Evolutionary conservation across 2,329 filamentous ascomycete species (phyloP), one percentile per base, ranked within the genome.

Genomic region (Neospermospora avenae): DNA sequence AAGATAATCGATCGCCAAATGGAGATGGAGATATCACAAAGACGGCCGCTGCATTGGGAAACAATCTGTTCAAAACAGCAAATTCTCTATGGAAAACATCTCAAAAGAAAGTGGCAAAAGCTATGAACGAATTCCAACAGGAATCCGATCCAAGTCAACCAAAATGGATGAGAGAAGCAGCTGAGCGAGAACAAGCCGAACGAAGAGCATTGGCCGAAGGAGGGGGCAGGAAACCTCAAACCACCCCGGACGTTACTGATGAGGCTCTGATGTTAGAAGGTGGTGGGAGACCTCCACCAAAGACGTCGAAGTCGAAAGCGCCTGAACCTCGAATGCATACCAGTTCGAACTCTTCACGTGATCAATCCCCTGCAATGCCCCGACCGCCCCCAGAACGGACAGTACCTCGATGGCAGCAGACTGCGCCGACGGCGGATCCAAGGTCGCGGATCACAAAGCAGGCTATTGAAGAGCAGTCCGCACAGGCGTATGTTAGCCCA

Each of bases 21-120:
- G 78, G 74, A 7, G 89, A 92, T 1, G 85, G 81, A 56, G 93
- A 97, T 68, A 81, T 96, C 58, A 80, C 90, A 16, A 91, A 93
- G 70, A 83, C 88, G 45, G 93, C 93, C 2, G 86, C 91, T 5
- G 89, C 93, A 35, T 81, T 98, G 70, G 90, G 95, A 0, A 91
- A 79, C 46, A 96, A 83, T 63, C 76, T 99, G 13, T 86, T 98
- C 74, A 99, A 99, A 74, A 95, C 93, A 2, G 95, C 95, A 1
- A 96, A 96, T 67, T 93, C 91, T 0, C 77, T 98, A 0, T 99
- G 95, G 95, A 99, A 96, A 73, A 90, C 89, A 3, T 87, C 93
- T 0, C 91, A 93, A 71, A 99, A 96, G 75, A 93, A 91, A 72
- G 84, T 98, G 60, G 91, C 96, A 70, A 91, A 95, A 74, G 93